These are phyloP conservation scores for Aspergillus latus DNA, from an alignment of 2,329 filamentous ascomycete genomes.

Conservation along the genomic window DNA sequence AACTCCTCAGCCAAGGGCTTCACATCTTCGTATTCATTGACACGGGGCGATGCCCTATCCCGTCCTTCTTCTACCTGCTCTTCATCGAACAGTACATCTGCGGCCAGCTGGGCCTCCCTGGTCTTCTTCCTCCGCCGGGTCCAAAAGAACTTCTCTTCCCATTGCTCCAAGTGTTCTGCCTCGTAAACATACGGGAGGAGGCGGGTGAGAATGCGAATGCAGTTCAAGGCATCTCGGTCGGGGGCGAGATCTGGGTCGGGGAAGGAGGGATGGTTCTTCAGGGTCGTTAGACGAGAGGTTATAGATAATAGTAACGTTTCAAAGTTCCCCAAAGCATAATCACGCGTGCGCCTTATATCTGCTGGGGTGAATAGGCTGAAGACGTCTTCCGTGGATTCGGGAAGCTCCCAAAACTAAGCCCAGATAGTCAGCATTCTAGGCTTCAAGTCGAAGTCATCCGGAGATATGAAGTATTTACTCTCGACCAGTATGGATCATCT, in stretches of 20 bases:
- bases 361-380: constrained; percentile 91
- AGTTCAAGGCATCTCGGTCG: constrained; percentile 89
- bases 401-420: constrained; percentile 91
- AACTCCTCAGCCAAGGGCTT: constrained; percentile 91
- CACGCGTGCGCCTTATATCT: constrained; percentile 84
- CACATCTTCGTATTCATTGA: constrained; percentile 72
- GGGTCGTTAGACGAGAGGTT: constrained; percentile 75
- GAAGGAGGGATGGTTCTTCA: constrained; percentile 88
- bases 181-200: constrained; percentile 92
- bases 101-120: constrained; percentile 63
- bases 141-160: constrained; percentile 97
- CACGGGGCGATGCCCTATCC: constrained; percentile 41
- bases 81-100: constrained; percentile 83
- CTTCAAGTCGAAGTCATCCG: neutral
- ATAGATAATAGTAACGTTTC: constrained; percentile 84
- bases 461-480: constrained; percentile 52
- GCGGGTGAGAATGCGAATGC: constrained; percentile 84
- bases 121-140: constrained; percentile 69
- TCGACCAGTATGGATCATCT: constrained; percentile 89
- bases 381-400: constrained; percentile 91
- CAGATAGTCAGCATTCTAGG: constrained; percentile 23
- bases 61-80: constrained; percentile 57
- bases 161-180: constrained; percentile 73
- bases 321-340: constrained; percentile 80
- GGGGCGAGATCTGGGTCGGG: constrained; percentile 80